Base-by-base conservation (phyloP, 352 stramenopile species). In the Phytophthora rubi region DNA sequence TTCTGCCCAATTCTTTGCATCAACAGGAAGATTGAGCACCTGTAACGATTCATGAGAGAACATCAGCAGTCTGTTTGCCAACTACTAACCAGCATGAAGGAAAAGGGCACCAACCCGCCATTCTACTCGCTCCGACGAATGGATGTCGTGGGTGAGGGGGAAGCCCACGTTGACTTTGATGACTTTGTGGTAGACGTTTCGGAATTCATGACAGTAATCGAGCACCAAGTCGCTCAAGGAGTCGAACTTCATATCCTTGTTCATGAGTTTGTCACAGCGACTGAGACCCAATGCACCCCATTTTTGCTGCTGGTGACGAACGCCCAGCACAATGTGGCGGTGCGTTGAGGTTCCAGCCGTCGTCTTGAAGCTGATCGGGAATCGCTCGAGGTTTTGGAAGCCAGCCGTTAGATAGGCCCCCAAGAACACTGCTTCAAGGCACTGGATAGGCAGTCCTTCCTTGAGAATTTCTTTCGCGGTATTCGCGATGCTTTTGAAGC, bases 311-410 rank as follows among this genome's bases (percentile, higher is more conserved):
- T 93, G 85, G 51, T 96, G 76, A 12, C 77, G 82, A 60, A 96
- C 74, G 0, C 78, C 87, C 30, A 97, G 64, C 26, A 97, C 64
- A 52, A 97, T 97, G 55, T 97, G 90, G 26, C 90, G 87, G 51
- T 95, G 91, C 15, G 81, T 80, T 10, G 75, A 80, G 6, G 57
- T 71, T 6, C 86, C 89, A 42, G 86, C 86, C 28, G 73, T 65
- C 0, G 90, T 93, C 66, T 94, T 93, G 71, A 97, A 97, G 65
- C 88, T 95, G 51, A 97, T 83, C 1, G 90, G 89, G 53, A 96
- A 92, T 21, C 89, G 85, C 32, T 94, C 85, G 15, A 95, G 72
- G 32, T 94, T 84, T 1, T 65, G 51, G 6, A 92, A 58, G 4
- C 79, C 86, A 3, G 89, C 80, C 6, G 89, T 97, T 30, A 97